Conservation (phyloP, 2,329 filamentous ascomycete species). For the Penicillium sp. region DNA sequence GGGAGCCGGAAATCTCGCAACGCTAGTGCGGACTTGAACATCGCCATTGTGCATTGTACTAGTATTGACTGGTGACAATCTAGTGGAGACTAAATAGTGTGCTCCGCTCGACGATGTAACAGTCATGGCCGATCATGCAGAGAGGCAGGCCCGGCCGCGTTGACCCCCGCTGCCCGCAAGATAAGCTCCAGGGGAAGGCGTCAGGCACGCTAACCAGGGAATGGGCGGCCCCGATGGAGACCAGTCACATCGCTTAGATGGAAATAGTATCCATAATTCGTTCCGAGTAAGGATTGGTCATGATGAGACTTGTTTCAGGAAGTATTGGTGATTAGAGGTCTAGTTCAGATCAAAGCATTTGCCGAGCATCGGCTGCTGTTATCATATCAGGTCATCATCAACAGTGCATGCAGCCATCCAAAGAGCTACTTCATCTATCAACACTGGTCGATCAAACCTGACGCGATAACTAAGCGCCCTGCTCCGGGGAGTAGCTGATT, state of each 20-base stretch:
- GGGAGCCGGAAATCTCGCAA: neutral
- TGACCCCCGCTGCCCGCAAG: slow-evolving; percentile 13
- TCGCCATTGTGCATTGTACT: neutral
- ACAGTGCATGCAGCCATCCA: no score
- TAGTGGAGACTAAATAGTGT: slow-evolving; percentile 1
- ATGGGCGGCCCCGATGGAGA: neutral
- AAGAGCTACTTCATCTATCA: no score
- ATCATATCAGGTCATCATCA: neutral
- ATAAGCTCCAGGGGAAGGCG: slow-evolving; percentile 13
- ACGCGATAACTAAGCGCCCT: no score
- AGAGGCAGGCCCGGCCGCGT: slow-evolving; percentile 1
- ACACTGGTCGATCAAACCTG: no score
- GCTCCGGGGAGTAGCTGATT: no score
- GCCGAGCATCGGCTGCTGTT: neutral
- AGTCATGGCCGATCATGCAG: neutral
- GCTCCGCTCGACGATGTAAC: slow-evolving; percentile 10
- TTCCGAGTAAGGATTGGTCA: neutral
- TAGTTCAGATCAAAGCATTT: neutral
- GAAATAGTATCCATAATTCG: no score
- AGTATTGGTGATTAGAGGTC: no score
- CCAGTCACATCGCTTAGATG: neutral
- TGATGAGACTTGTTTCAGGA: neutral
- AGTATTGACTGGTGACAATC: neutral
- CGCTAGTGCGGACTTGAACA: slow-evolving; percentile 3
- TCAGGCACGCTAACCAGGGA: neutral